Conservation (phyloP, 148 eudicot species). For the Persicaria maculosa region DNA sequence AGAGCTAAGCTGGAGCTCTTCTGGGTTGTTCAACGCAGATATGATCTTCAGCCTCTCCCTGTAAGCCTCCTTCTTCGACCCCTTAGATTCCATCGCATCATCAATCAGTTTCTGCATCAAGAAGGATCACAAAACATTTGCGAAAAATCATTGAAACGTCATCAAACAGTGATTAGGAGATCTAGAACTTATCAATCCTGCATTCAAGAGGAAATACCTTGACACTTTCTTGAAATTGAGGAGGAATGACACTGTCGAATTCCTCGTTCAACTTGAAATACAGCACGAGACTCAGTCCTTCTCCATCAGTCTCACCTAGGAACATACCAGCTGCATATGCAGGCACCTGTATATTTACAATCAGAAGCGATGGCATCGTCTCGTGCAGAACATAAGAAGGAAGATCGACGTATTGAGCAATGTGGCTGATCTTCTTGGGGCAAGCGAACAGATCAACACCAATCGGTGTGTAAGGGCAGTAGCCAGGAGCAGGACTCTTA, state of each 20-base stretch:
- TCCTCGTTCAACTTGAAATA: conserved; percentile 69
- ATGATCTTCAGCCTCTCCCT: conserved; percentile 87
- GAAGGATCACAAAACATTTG: conserved; percentile 11
- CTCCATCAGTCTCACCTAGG: conserved; percentile 63
- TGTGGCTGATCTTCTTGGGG: conserved; percentile 59
- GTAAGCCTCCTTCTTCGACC: conserved; percentile 34
- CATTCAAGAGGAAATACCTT: conserved; percentile 35
- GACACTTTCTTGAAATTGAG: conserved; percentile 50
- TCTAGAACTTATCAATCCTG: background rate
- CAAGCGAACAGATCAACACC: conserved; percentile 65
- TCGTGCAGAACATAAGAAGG: conserved; percentile 39
- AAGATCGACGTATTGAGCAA: conserved; percentile 73
- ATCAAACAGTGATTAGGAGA: background rate
- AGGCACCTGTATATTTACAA: conserved; percentile 89
- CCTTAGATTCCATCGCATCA: conserved; percentile 42
- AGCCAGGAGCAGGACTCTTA: conserved; percentile 52
- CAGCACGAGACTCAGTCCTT: conserved; percentile 70
- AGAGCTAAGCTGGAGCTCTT: conserved; percentile 63
- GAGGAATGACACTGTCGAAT: conserved; percentile 44
- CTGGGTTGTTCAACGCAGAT: conserved; percentile 70
- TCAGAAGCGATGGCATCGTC: conserved; percentile 54
- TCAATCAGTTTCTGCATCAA: conserved; percentile 48
- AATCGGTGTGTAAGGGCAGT: conserved; percentile 64
- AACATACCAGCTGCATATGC: conserved; percentile 69
- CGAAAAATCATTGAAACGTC: background rate